Base-by-base conservation (phyloP, 495 filamentous ascomycete genomes). In the Hypomontagnella submonticulosa region DNA sequence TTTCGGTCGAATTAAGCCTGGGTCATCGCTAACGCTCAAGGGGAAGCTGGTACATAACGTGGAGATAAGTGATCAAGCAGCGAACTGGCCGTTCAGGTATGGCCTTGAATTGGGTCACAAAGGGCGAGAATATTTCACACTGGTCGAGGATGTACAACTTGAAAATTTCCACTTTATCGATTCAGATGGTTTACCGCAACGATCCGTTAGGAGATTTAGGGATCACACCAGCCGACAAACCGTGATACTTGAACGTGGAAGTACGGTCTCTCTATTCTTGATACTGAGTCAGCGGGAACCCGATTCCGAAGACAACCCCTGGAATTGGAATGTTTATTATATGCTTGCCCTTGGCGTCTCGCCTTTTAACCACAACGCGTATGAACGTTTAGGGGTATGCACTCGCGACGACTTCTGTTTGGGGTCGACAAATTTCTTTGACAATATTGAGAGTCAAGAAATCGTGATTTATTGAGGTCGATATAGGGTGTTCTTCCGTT, bases 321-420 rank as follows among this genome's bases (percentile, higher is more conserved):
- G n/a, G 16, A 2, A 12, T 5, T 4, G 13, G 12, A 1, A 38
- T n/a, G n/a, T 30, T 2, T 10, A 11, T 10, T 37, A 30, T 13
- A 38, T 57, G 10, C 54, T 57, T 18, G 34, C 47, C 27, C 54
- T 57, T 6, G 18, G 54, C 36, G 19, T 33, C 27, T 57, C 54
- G 4, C 41, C 54, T 23, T 47, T 18, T 12, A 40, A 48, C 32
- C 42, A 40, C 16, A 33, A 38, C 10, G 42, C 42, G 10, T 57
- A 37, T 18, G 54, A 57, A 38, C 41, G 54, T 4, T 12, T 57
- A 0, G 54, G 54, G 5, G 2, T 47, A 18, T 27, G 23, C 23
- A 6, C 23, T 27, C 23, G 2, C 6, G 6, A 6, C 2, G 6
- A 27, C 6, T 27, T 6, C 23, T 3, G 23, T 2, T 27, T 27